These are phyloP conservation scores for Quercus phellos DNA, from an alignment of 331 rosid species.

Conservation along the genomic window DNA sequence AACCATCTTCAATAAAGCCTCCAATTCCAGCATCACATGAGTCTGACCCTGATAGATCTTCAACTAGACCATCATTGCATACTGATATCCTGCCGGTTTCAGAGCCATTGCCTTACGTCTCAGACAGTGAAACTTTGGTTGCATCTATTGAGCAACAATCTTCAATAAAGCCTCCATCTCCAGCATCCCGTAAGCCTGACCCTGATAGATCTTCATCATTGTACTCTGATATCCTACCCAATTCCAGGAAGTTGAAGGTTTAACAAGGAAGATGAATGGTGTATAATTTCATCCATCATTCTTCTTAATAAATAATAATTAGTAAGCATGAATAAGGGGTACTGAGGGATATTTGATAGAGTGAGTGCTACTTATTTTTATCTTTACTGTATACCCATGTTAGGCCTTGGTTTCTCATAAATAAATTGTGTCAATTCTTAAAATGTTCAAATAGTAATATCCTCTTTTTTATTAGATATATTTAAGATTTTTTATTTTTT, in stretches of 20 bases:
- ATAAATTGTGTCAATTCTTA: neutral
- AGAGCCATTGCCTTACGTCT: neutral
- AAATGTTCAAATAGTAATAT: neutral
- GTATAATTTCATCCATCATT: neutral
- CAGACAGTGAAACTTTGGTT: neutral
- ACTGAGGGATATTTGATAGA: neutral
- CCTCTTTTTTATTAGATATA: no score
- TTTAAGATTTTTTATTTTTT: no score
- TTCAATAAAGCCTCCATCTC: no score
- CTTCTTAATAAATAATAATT: neutral
- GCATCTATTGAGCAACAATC: no score
- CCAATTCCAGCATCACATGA: no score
- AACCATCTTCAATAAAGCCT: no score
- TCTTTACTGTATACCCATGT: neutral
- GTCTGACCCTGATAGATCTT: no score
- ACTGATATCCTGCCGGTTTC: no score
- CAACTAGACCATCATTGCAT: no score
- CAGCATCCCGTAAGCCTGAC: no score
- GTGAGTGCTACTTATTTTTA: neutral
- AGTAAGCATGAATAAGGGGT: neutral
- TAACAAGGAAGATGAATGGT: neutral
- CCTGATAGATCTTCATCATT: no score
- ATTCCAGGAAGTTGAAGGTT: conserved; percentile 1
- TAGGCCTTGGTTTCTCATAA: neutral
- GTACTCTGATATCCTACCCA: no score